Conservation (phyloP, 2,329 filamentous ascomycete genomes). For the Colletotrichum cuscutae region DNA sequence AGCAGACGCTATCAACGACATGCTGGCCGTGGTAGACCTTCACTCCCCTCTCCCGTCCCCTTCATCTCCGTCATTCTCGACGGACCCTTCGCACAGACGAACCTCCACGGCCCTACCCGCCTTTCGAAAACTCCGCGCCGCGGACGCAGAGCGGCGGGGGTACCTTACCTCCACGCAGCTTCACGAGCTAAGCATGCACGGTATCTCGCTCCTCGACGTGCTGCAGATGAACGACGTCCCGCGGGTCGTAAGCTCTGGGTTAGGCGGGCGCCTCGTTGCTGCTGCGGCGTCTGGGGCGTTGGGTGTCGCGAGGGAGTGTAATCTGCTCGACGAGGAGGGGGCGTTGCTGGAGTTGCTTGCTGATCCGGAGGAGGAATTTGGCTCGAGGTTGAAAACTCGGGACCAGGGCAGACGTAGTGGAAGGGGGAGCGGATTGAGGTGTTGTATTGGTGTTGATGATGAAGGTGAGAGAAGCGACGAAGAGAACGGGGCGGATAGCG, state of each 20-base stretch:
- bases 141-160: neutral
- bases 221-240: slow-evolving; percentile 14
- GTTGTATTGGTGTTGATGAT: neutral
- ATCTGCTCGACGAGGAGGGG: slow-evolving; percentile 8
- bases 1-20: slow-evolving; percentile 11
- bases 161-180: slow-evolving; percentile 13
- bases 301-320: neutral
- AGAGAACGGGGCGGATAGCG: neutral
- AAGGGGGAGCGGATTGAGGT: neutral
- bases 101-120: slow-evolving; percentile 3
- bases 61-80: neutral
- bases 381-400: neutral
- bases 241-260: neutral
- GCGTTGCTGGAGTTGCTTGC: slow-evolving; percentile 14
- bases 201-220: slow-evolving; percentile 18
- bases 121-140: slow-evolving; percentile 22
- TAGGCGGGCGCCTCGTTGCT: neutral
- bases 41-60: neutral
- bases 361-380: neutral
- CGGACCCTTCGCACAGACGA: neutral
- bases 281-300: slow-evolving; percentile 15
- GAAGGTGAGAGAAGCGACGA: neutral
- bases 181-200: neutral
- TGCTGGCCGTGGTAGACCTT: slow-evolving; percentile 20
- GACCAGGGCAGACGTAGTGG: neutral